Conservation (phyloP, 2,329 filamentous ascomycete species). For the Epichloe sibirici region DNA sequence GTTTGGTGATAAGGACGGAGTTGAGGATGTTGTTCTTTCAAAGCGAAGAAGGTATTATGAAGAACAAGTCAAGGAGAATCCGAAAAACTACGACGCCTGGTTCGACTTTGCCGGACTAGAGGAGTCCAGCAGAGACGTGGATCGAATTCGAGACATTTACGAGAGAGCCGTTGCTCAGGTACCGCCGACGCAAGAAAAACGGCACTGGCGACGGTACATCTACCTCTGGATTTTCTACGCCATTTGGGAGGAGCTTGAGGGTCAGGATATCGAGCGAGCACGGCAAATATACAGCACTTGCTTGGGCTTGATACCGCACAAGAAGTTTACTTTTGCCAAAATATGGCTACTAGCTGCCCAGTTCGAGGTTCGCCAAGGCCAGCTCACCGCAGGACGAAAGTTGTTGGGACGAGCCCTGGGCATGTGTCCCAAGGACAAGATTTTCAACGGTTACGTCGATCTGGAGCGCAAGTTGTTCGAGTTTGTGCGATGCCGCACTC, state of each 20-base stretch:
- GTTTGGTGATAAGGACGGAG: constrained; percentile 82
- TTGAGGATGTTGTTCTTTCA: constrained; percentile 90
- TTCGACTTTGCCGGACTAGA: constrained; percentile 90
- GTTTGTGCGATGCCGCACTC: constrained; percentile 76
- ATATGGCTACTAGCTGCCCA: constrained; percentile 89
- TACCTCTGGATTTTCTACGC: constrained; percentile 98
- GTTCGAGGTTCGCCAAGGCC: constrained; percentile 80
- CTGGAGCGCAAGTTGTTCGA: constrained; percentile 90
- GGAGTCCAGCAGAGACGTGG: constrained; percentile 69
- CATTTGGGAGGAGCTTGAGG: constrained; percentile 83
- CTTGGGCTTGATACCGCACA: constrained; percentile 79
- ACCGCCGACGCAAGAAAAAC: constrained; percentile 89
- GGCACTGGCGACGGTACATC: constrained; percentile 94
- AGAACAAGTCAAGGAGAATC: constrained; percentile 83
- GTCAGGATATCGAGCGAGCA: constrained; percentile 64
- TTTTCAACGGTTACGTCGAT: constrained; percentile 89
- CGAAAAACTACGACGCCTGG: constrained; percentile 95
- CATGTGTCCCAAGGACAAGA: constrained; percentile 89
- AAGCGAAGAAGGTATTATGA: constrained; percentile 91
- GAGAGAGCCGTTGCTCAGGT: constrained; percentile 92
- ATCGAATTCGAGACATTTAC: constrained; percentile 83
- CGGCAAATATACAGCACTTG: constrained; percentile 87
- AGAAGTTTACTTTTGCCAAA: constrained; percentile 95
- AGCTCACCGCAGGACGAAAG: constrained; percentile 72
- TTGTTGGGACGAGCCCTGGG: constrained; percentile 82